Base-by-base conservation (phyloP, 805 yeast species). In the Candida fluviatilis region DNA sequence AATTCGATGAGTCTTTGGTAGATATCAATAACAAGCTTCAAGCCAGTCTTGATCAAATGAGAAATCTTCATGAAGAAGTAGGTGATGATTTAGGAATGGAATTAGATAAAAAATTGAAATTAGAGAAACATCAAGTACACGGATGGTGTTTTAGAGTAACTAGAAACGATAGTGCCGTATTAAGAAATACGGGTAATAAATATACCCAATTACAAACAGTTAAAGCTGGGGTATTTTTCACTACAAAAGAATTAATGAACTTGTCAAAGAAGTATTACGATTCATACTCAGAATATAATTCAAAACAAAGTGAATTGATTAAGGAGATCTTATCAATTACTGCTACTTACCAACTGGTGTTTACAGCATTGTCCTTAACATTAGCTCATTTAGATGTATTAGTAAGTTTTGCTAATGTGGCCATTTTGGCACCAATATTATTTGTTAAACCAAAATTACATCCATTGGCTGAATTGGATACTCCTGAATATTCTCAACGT, bases 81-180 rank as follows among this genome's bases (percentile, higher is more conserved):
- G 87, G 84, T 2, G 85, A 82, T 24, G 93, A 84, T 48, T 72
- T 93, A 26, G 75, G 76, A 11, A 78, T 89, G 60, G 98, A 90
- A 42, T 70, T 83, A 3, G 96, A 87, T 41, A 88, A 89, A 64
- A 89, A 89, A 58, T 71, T 93, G 47, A 93, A 93, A 58, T 64
- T 93, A 35, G 99, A 93, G 57, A 78, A 84, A 39, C 96, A 91
- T 55, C 84, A 76, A 45, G 78, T 75, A 18, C 95, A 87, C 58
- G 97, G 97, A 15, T 90, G 96, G 95, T 88, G 96, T 58, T 78
- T 91, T 73, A 73, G 98, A 49, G 75, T 93, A 16, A 93, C 99
- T 1, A 76, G 99, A 58, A 82, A 78, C 39, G 98, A 93, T 53
- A 90, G 96, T 2, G 71, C 83, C 8, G 82, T 84, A 15, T 68